Evolutionary conservation across 495 filamentous ascomycete species (phyloP).

Genomic region (Apodospora peruviana): DNA sequence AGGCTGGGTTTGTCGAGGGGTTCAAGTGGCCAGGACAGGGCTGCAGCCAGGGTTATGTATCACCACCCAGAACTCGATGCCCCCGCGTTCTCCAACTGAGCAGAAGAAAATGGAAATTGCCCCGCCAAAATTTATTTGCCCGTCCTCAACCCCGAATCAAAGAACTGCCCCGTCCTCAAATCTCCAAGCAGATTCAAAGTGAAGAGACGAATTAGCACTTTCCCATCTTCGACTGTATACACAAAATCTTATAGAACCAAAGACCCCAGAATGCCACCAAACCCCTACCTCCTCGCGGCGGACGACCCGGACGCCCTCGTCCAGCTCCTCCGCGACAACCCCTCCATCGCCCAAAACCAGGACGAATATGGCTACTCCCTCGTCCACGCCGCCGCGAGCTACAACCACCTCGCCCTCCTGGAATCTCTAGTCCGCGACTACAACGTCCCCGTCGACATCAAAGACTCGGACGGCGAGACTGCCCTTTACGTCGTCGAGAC

Average conservation of each 20-base stretch:
- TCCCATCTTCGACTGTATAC: not conserved
- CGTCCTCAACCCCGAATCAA: not conserved
- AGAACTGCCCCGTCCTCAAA: not conserved
- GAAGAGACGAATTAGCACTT: too few species aligned
- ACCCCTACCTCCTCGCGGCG: slow-evolving; percentile 72
- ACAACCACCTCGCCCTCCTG: slow-evolving; percentile 77
- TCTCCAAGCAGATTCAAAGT: too few species aligned
- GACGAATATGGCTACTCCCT: slow-evolving; percentile 87
- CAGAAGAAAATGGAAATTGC: too few species aligned
- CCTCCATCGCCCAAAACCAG: slow-evolving; percentile 60
- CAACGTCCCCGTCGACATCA: slow-evolving; percentile 69
- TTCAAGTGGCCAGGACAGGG: too few species aligned
- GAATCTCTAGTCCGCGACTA: slow-evolving; percentile 72
- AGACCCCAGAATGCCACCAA: slow-evolving; percentile 43
- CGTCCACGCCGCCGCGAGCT: slow-evolving; percentile 86
- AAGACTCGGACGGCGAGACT: slow-evolving; percentile 86
- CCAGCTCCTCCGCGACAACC: slow-evolving; percentile 59
- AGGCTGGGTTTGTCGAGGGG: too few species aligned
- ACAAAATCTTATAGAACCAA: too few species aligned
- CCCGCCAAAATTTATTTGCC: slow-evolving; percentile 8
- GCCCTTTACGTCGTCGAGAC: slow-evolving; percentile 81
- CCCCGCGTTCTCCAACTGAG: too few species aligned
- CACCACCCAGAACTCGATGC: too few species aligned
- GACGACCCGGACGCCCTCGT: slow-evolving; percentile 65
- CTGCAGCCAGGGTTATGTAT: too few species aligned